These are phyloP conservation scores for Beauveria sp. DNA, from an alignment of 2,329 filamentous ascomycete species.

Conservation along the genomic window DNA sequence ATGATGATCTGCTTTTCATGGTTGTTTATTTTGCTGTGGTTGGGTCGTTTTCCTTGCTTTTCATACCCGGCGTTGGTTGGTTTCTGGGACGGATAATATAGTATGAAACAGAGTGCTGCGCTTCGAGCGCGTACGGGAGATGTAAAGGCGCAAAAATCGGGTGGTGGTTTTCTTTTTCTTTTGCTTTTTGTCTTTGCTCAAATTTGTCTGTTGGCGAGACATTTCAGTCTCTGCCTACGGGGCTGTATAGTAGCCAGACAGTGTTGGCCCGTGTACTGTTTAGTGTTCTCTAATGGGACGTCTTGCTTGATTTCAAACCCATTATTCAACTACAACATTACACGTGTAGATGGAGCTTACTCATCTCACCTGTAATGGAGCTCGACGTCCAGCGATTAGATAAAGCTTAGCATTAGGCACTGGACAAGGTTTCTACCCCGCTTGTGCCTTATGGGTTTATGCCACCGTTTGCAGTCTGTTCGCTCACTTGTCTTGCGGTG, in stretches of 20 bases:
- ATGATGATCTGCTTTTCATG: not conserved
- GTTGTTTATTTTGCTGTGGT: not conserved
- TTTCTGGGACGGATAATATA: not conserved
- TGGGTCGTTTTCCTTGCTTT: not conserved
- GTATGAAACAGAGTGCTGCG: not conserved
- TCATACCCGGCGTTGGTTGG: not conserved
- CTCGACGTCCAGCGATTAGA: not conserved
- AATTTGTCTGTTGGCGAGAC: not conserved
- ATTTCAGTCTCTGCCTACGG: not conserved
- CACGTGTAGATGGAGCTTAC: not conserved
- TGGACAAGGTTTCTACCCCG: too few species aligned
- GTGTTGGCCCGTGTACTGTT: conserved; percentile 3
- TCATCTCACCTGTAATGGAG: not conserved
- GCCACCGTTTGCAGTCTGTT: too few species aligned
- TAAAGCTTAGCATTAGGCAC: too few species aligned
- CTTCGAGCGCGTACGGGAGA: not conserved
- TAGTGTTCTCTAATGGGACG: not conserved
- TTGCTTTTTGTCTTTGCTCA: not conserved
- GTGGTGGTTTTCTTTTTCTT: not conserved
- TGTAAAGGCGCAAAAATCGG: not conserved
- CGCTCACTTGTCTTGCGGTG: too few species aligned
- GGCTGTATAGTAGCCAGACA: conserved; percentile 1
- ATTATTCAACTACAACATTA: not conserved
- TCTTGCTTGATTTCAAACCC: not conserved
- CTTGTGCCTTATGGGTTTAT: too few species aligned